Percentiles rank a stretch among this genome's conserved stretches.
Evolutionary conservation across 2,329 filamentous ascomycete species (phyloP).

Genomic region (Scedosporium aurantiacum): DNA sequence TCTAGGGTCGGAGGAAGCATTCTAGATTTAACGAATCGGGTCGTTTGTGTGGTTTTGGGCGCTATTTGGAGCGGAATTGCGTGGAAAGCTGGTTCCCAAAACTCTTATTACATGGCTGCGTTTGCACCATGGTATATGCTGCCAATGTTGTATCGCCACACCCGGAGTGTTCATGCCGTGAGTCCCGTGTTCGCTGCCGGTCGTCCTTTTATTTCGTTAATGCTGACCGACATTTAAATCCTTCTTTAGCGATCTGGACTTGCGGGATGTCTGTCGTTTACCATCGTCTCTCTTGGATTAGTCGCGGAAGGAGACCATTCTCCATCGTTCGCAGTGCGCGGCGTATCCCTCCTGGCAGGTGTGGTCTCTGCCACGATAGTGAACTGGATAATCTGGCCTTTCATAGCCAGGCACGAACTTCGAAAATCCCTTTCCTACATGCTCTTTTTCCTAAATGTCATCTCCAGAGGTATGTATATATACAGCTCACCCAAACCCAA

Average conservation of each 20-base stretch:
- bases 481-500: no score
- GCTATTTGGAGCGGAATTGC: constrained; percentile 43
- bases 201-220: neutral
- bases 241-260: constrained; percentile 38
- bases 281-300: constrained; percentile 38
- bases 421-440: constrained; percentile 43
- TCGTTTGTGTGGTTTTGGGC: constrained; percentile 36
- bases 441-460: constrained; percentile 46
- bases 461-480: constrained; percentile 34
- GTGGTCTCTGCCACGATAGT: constrained; percentile 41
- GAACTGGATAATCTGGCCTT: constrained; percentile 52
- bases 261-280: constrained; percentile 46
- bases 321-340: constrained; percentile 33
- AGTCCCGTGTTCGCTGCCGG: constrained; percentile 7
- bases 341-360: constrained; percentile 40
- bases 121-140: constrained; percentile 46
- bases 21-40: constrained; percentile 43
- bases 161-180: constrained; percentile 42
- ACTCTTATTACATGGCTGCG: constrained; percentile 41
- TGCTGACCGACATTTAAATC: constrained; percentile 8
- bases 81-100: constrained; percentile 38
- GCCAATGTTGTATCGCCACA: constrained; percentile 48
- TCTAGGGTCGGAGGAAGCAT: constrained; percentile 44
- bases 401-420: constrained; percentile 48
- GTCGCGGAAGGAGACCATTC: constrained; percentile 17